A percentile compares a stretch with the other conserved stretches of the same genome.
Evolutionary conservation across 371 early-diverging fungal genomes (phyloP).

Genomic region (Ordospora colligata): DNA sequence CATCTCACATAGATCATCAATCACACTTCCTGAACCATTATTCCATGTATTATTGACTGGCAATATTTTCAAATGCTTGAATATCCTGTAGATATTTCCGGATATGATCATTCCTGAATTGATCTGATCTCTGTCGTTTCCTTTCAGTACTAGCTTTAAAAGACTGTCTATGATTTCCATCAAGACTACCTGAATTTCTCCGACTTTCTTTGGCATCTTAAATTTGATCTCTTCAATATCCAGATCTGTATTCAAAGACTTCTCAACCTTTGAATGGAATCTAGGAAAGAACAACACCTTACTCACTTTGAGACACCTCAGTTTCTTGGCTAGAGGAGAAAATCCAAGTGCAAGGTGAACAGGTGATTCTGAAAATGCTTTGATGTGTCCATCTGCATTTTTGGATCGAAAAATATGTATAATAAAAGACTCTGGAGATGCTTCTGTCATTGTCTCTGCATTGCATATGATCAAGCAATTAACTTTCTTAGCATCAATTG

Average conservation of each 20-base stretch:
- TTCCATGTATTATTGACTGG: no score
- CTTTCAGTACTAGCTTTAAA: background rate
- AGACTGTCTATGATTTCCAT: slow-evolving; percentile 39
- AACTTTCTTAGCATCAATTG: slow-evolving; percentile 68
- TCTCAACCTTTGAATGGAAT: slow-evolving; percentile 37
- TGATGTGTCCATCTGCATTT: slow-evolving; percentile 36
- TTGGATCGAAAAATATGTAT: slow-evolving; percentile 30
- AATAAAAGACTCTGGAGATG: slow-evolving; percentile 46
- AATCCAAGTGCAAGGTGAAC: background rate
- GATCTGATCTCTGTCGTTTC: background rate
- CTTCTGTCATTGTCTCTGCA: slow-evolving; percentile 59
- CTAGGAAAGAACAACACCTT: slow-evolving; percentile 49
- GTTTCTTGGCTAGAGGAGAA: slow-evolving; percentile 11
- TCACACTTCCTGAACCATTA: background rate
- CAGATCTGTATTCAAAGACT: slow-evolving; percentile 30
- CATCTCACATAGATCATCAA: slow-evolving; percentile 22
- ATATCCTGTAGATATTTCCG: slow-evolving; percentile 1
- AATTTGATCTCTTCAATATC: slow-evolving; percentile 25
- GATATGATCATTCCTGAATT: slow-evolving; percentile 8
- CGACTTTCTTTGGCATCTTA: background rate
- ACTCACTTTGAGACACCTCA: slow-evolving; percentile 1
- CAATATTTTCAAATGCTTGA: background rate
- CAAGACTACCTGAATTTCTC: slow-evolving; percentile 32
- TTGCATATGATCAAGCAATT: slow-evolving; percentile 75
- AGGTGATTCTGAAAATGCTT: slow-evolving; percentile 41